phyloP scores from a whole-genome alignment of 2,329 filamentous ascomycete species.

The Cercospora janseana region DNA sequence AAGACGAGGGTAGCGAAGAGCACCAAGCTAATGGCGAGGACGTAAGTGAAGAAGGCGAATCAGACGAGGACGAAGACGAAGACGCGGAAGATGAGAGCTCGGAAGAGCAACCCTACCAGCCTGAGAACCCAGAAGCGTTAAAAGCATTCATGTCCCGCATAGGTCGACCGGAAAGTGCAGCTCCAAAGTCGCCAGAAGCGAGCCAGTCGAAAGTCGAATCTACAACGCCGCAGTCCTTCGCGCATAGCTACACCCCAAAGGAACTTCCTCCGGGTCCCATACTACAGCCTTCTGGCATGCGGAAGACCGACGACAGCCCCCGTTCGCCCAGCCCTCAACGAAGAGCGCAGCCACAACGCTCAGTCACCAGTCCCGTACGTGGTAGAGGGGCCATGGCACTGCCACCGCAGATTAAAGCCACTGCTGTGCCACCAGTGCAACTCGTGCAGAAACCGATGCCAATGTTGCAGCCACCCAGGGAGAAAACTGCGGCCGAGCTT shows the following conservation, averaged over 20 bases:
- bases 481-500: constrained; percentile 49
- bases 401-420: constrained; percentile 33
- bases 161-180: constrained; percentile 1
- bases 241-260: constrained; percentile 38
- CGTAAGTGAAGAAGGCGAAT: constrained; percentile 32
- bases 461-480: constrained; percentile 37
- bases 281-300: constrained; percentile 52
- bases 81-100: constrained; percentile 44
- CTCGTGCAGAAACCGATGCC: constrained; percentile 34
- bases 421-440: constrained; percentile 35
- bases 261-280: constrained; percentile 48
- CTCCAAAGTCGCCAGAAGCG: constrained; percentile 17
- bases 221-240: constrained; percentile 25
- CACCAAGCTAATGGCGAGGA: constrained; percentile 36
- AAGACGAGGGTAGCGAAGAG: constrained; percentile 35
- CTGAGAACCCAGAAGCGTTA: constrained; percentile 25
- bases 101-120: constrained; percentile 43
- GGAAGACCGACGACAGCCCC: constrained; percentile 48
- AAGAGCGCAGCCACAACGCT: constrained; percentile 47
- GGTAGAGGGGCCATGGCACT: constrained; percentile 16
- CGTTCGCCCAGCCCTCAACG: constrained; percentile 66
- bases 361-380: constrained; percentile 48
- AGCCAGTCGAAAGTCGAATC: constrained; percentile 29
- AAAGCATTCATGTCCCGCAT: constrained; percentile 30
- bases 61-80: constrained; percentile 37